Evolutionary conservation across 164 flowering plant genomes (phyloP), one percentile per base, ranked within the genome.

Genomic region (Magnolia officinalis): DNA sequence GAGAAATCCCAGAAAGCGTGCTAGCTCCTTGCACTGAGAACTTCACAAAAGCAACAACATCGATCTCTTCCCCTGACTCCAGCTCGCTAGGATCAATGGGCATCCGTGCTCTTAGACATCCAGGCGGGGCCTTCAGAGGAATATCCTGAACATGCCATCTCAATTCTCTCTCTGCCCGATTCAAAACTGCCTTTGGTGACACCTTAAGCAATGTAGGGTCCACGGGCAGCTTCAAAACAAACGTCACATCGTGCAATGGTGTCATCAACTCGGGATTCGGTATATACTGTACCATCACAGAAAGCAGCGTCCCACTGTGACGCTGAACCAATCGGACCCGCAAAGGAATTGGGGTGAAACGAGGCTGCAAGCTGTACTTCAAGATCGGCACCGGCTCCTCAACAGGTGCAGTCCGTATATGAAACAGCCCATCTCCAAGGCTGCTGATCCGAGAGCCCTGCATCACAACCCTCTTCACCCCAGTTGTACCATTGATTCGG

Each of bases 241-340:
- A 90, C 8, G 90, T 89, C 9, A 96, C 97, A 83, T 94, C 88
- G 26, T 11, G 88, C 75, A 96, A 72, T 2, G 99, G 98, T 7
- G 73, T 88, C 8, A 84, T 86, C 76, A 94, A 79, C 50, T 91
- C 97, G 1, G 98, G 97, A 79, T 91, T 92, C 0, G 95, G 86
- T 31, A 80, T 93, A 83, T 92, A 96, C 74, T 96, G 99, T 65
- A 96, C 86, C 99, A 96, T 94, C 79, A 92, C 88, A 58, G 99
- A 94, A 68, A 92, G 98, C 61, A 96, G 83, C 74, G 92, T 94
- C 79, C 99, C 99, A 82, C 88, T 92, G 66, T 0, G 96, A 87
- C 99, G 91, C 80, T 88, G 85, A 72, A 88, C 82, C 23, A 96
- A 83, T 13, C 99, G 93, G 81, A 95, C 89, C 85, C 97, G 89